Conservation (phyloP, 164 flowering plant genomes). For the Platanus orientalis region DNA sequence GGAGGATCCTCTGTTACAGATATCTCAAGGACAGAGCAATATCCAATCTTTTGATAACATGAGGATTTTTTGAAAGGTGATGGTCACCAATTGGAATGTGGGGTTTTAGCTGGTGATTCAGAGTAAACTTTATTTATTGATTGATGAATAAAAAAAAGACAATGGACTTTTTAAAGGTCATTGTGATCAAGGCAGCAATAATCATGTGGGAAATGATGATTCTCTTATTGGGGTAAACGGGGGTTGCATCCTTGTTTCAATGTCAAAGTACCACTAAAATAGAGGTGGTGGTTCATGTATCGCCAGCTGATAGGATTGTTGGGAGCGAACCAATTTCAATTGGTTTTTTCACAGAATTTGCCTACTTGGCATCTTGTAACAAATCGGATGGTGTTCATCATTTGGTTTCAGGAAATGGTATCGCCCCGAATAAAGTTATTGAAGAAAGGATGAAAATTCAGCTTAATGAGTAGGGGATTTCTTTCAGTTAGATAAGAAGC, state of each 20-base stretch:
- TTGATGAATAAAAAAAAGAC: slow-evolving; percentile 18
- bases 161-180: slow-evolving; percentile 9
- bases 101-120: slow-evolving; percentile 9
- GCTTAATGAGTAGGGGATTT: slow-evolving; percentile 7
- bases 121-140: slow-evolving; percentile 17
- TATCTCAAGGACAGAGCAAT: slow-evolving; percentile 2
- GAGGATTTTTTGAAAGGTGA: slow-evolving; percentile 5
- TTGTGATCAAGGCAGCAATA: slow-evolving; percentile 10
- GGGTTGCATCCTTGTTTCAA: slow-evolving; percentile 12
- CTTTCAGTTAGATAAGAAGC: slow-evolving; percentile 8
- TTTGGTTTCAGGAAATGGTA: slow-evolving; percentile 11
- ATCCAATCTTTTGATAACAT: slow-evolving; percentile 5
- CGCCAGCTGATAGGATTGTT: slow-evolving; percentile 10
- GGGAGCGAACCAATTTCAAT: slow-evolving; percentile 18
- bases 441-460: slow-evolving; percentile 10
- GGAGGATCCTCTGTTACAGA: slow-evolving; percentile 7
- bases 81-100: slow-evolving; percentile 11
- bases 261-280: slow-evolving; percentile 4
- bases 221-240: slow-evolving; percentile 14
- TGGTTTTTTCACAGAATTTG: slow-evolving; percentile 9
- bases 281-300: slow-evolving; percentile 6
- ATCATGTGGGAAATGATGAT: slow-evolving; percentile 12
- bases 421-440: too few species aligned
- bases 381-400: slow-evolving; percentile 12
- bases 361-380: slow-evolving; percentile 8